phyloP scores from a whole-genome alignment of 345 rosid species.

The Arabis alpina region DNA sequence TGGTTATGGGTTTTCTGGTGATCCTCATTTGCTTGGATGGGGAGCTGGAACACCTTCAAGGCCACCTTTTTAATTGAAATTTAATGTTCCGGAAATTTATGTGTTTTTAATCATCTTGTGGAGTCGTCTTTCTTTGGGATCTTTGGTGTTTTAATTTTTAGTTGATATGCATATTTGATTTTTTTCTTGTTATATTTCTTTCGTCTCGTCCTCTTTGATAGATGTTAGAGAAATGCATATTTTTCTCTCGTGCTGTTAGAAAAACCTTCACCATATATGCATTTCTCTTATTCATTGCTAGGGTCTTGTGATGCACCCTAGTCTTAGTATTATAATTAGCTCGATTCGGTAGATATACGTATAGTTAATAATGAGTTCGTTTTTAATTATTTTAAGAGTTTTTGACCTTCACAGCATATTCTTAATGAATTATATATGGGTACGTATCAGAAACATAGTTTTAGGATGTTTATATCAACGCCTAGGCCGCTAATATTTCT shows the following conservation, averaged over 20 bases:
- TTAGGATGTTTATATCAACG: constrained; percentile 3
- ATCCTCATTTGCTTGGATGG: constrained; percentile 69
- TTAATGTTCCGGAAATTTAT: constrained; percentile 26
- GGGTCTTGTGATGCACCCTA: constrained; percentile 29
- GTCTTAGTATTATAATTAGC: constrained; percentile 8
- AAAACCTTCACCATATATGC: constrained; percentile 22
- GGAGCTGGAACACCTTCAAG: constrained; percentile 57
- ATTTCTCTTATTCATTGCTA: constrained; percentile 35
- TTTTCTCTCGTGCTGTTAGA: constrained; percentile 10
- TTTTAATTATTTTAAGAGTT: not conserved
- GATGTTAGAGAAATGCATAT: constrained; percentile 33
- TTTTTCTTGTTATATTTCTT: not conserved
- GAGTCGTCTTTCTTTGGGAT: constrained; percentile 37
- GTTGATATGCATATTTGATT: constrained; percentile 32
- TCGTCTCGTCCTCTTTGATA: constrained; percentile 21
- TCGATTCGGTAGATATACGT: constrained; percentile 16
- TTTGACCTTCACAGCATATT: constrained; percentile 30
- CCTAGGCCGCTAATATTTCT: constrained; percentile 5
- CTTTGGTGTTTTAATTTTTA: constrained; percentile 36
- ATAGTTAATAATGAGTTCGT: constrained; percentile 8
- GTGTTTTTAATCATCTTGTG: constrained; percentile 37
- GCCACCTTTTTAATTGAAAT: constrained; percentile 55
- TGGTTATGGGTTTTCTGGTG: constrained; percentile 61
- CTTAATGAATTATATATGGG: constrained; percentile 20
- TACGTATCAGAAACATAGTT: constrained; percentile 1